These are phyloP conservation scores for Protomyces inouyei DNA, from an alignment of 1,139 yeast genomes.

Conservation along the genomic window DNA sequence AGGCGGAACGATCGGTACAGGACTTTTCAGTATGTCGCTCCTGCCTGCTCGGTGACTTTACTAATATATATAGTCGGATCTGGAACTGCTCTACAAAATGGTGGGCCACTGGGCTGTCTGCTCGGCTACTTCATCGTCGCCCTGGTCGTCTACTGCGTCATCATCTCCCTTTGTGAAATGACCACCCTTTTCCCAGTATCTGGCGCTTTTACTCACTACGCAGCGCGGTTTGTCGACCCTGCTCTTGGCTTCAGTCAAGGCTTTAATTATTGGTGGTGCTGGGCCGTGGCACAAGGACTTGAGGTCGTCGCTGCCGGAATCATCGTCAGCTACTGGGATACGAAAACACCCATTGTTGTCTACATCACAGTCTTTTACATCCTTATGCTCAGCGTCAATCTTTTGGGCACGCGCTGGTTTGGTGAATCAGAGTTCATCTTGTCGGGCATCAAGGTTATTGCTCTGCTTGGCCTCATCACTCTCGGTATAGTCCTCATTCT, in stretches of 20 bases:
- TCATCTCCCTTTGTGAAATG: conserved; percentile 79
- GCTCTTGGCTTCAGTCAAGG: conserved; percentile 43
- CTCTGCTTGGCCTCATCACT: conserved; percentile 52
- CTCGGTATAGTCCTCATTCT: conserved; percentile 57
- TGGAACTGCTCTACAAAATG: conserved; percentile 56
- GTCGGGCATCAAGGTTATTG: conserved; percentile 52
- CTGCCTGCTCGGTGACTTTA: too few relatives aligned
- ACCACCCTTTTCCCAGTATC: conserved; percentile 56
- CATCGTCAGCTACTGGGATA: conserved; percentile 39
- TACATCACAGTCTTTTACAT: conserved; percentile 41
- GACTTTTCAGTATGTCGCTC: conserved; percentile 46
- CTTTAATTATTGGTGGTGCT: conserved; percentile 46
- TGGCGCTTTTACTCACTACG: conserved; percentile 30
- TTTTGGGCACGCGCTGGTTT: conserved; percentile 41
- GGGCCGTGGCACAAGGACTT: conserved; percentile 42
- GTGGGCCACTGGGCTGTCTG: conserved; percentile 62
- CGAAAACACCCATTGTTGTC: conserved; percentile 36
- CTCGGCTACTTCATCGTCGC: conserved; percentile 59
- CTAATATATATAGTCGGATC: conserved; percentile 48
- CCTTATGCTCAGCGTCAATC: conserved; percentile 39
- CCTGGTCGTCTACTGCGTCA: conserved; percentile 59
- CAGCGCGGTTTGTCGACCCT: conserved; percentile 39
- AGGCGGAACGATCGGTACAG: conserved; percentile 82
- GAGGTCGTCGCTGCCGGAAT: conserved; percentile 44
- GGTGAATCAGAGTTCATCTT: conserved; percentile 70